A percentile compares a stretch with the other conserved stretches of the same genome.
phyloP scores from a whole-genome alignment of 2,329 filamentous ascomycete genomes.

The Mycosphaerelloides madeirae region DNA sequence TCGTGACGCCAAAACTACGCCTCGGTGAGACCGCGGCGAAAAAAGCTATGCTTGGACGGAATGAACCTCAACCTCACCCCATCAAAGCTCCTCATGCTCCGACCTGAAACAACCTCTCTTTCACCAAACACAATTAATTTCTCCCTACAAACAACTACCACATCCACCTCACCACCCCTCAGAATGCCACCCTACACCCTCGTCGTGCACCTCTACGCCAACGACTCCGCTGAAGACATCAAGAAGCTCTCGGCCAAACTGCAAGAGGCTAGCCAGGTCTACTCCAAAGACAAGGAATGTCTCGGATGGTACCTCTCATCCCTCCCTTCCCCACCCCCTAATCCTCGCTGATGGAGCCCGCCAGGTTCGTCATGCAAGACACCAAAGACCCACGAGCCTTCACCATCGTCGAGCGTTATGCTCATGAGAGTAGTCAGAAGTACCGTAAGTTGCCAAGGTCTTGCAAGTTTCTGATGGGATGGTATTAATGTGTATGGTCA shows the following conservation, averaged over 20 bases:
- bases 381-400: slow-evolving; percentile 64
- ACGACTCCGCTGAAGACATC: slow-evolving; percentile 60
- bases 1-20: too few relatives aligned
- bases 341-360: too few relatives aligned
- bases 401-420: slow-evolving; percentile 70
- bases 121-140: too few relatives aligned
- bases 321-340: too few relatives aligned
- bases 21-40: neutral
- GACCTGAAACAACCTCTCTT: too few relatives aligned
- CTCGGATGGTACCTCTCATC: slow-evolving; percentile 35
- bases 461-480: too few relatives aligned
- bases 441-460: slow-evolving; percentile 37
- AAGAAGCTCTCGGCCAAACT: slow-evolving; percentile 66
- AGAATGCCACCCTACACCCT: slow-evolving; percentile 52
- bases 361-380: slow-evolving; percentile 74
- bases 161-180: slow-evolving; percentile 1
- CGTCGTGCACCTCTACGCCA: slow-evolving; percentile 65
- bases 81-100: too few relatives aligned
- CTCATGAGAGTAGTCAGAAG: slow-evolving; percentile 53
- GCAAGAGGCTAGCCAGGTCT: slow-evolving; percentile 67
- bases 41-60: neutral
- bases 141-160: neutral
- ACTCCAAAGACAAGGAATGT: slow-evolving; percentile 66
- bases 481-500: slow-evolving; percentile 37
- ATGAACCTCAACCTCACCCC: neutral